A percentile compares a stretch with the other conserved stretches of the same genome.
Conservation (phyloP, 1,284 basidiomycete species). For the Ganoderma leucocontextum region DNA sequence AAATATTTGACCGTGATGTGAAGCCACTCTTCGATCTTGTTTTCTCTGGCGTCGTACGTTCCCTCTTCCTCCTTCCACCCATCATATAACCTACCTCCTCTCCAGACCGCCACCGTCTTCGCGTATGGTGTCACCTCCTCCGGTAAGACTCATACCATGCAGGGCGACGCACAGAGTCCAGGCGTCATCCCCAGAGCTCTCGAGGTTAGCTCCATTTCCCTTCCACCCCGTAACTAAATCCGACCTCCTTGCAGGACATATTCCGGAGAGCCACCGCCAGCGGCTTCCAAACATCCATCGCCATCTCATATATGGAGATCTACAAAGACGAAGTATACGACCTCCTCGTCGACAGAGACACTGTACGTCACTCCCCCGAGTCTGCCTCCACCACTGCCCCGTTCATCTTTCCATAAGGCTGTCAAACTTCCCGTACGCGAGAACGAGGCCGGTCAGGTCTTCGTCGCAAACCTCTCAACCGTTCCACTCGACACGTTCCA, state of each 20-base stretch:
- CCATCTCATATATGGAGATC: conserved; percentile 85
- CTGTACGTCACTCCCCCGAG: conserved; percentile 49
- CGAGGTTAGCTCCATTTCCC: conserved; percentile 49
- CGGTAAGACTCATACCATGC: conserved; percentile 89
- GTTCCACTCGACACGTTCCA: conserved; percentile 56
- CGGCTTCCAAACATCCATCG: conserved; percentile 51
- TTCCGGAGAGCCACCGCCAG: conserved; percentile 31
- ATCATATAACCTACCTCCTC: not conserved
- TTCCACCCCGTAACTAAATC: not conserved
- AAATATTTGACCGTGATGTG: conserved; percentile 77
- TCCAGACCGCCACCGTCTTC: conserved; percentile 80
- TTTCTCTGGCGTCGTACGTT: conserved; percentile 71
- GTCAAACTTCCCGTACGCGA: conserved; percentile 84
- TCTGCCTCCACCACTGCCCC: not conserved
- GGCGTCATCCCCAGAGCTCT: conserved; percentile 85
- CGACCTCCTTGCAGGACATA: conserved; percentile 36
- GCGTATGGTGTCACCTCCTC: conserved; percentile 86
- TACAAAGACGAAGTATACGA: conserved; percentile 90
- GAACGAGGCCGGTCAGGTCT: conserved; percentile 76
- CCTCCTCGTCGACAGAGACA: conserved; percentile 74
- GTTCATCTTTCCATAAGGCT: conserved; percentile 51
- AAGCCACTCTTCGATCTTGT: conserved; percentile 74
- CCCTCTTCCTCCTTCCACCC: not conserved
- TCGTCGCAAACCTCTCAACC: conserved; percentile 76
- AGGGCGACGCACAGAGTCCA: conserved; percentile 70